A percentile compares a stretch with the other conserved stretches of the same genome.
phyloP scores from a whole-genome alignment of 805 yeast species.

The Saturnispora ahearnii region DNA sequence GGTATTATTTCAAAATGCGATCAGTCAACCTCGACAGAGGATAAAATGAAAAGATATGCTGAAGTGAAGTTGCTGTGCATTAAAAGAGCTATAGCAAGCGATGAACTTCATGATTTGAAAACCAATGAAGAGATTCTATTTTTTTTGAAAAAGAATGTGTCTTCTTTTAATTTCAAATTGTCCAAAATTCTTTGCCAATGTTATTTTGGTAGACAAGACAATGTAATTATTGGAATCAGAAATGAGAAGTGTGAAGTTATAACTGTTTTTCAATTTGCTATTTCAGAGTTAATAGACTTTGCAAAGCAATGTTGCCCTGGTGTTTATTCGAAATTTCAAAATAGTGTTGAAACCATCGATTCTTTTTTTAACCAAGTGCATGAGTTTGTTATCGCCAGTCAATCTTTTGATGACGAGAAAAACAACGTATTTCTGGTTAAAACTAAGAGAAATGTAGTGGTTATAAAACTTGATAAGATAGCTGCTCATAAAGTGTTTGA shows the following conservation, averaged over 20 bases:
- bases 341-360: neutral
- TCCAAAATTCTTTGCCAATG: neutral
- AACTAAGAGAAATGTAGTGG: neutral
- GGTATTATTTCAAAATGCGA: constrained; percentile 3
- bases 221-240: neutral
- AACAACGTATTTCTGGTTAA: neutral
- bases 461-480: neutral
- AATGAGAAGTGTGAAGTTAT: neutral
- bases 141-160: constrained; percentile 1
- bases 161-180: neutral
- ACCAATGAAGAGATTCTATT: neutral
- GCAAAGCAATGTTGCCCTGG: neutral
- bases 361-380: neutral
- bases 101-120: neutral
- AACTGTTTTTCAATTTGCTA: neutral
- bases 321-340: neutral
- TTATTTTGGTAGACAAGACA: neutral
- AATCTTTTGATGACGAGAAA: neutral
- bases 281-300: neutral
- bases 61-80: neutral
- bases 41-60: neutral
- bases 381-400: neutral
- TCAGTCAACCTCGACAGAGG: neutral
- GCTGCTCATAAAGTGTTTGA: neutral
- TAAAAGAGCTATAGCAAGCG: constrained; percentile 7